Evolutionary conservation across 208 protist genomes (phyloP), one percentile per base, ranked within the genome.

Genomic region (Leptomonas pyrrhocoris): DNA sequence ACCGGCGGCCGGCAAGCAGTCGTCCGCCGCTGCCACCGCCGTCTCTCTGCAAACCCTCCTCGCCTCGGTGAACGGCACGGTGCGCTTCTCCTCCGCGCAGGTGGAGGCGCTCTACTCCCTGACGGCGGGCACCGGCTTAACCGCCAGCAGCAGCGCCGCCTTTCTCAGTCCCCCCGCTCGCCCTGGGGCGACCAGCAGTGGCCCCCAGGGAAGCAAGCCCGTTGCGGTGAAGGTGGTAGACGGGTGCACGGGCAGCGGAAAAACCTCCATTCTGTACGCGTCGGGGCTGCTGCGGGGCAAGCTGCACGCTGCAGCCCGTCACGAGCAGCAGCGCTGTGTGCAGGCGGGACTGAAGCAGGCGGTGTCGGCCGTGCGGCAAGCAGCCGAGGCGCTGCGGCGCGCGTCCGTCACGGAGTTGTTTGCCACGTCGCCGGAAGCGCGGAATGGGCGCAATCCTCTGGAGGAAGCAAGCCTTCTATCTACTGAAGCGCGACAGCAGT

Each of bases 221-320:
- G 51, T 67, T 11, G 73, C 55, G 12, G 70, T 95, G 48, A 72
- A 74, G 36, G 64, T 80, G 28, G 70, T 89, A 31, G 79, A 86
- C 23, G 90, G 90, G 11, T 68, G 76, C 49, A 80, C 80, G 2
- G 90, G 90, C 19, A 92, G 86, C 51, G 90, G 90, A 18, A 93
- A 93, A 62, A 91, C 90, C 2, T 77, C 84, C 34, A 67, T 94
- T 9, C 77, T 94, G 31, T 79, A 81, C 56, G 83, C 90, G 13
- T 70, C 77, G 1, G 82, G 84, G 28, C 46, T 87, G 50, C 76
- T 80, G 27, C 79, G 81, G 4, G 90, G 90, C 40, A 71, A 77
- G 54, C 74, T 86, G 59, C 77, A 87, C 31, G 74, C 75, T 12
- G 59, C 54, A 25, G 76, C 84, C 15, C 86, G 90, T 1, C 71